Evolutionary conservation across 2,329 filamentous ascomycete genomes (phyloP), one percentile per base, ranked within the genome.

Genomic region (Phoma herbarum): DNA sequence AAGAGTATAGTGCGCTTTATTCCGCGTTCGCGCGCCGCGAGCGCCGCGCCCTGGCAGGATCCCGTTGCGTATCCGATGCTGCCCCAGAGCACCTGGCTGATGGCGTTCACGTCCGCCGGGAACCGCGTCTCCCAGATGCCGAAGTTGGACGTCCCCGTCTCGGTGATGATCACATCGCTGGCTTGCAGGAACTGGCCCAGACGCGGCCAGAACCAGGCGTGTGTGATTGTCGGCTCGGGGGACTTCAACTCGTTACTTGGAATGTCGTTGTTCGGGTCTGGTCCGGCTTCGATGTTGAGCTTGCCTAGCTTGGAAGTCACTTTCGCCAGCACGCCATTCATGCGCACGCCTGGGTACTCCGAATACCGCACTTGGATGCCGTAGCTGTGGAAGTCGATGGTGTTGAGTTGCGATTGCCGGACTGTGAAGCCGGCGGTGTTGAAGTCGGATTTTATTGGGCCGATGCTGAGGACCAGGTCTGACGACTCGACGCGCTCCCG

Each of bases 141-240:
- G 75, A 96, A 94, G 79, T 93, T 94, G 57, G 92, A 83, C 0
- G 93, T 97, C 37, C 92, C 93, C 2, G 92, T 96, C 76, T 96
- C 93, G 0, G 92, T 94, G 49, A 96, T 85, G 53, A 97, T 82
- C 56, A 96, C 86, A 69, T 97, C 93, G 44, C 88, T 83, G 52
- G 88, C 81, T 52, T 84, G 82, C 10, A 96, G 79, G 82, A 90
- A 96, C 61, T 88, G 83, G 35, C 90, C 88, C 16, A 95, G 81
- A 37, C 85, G 85, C 0, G 90, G 90, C 91, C 92, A 96, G 75
- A 96, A 84, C 82, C 85, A 92, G 16, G 84, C 84, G 74, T 93
- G 90, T 10, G 84, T 88, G 72, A 93, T 90, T 41, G 77, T 72
- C 45, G 75, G 63, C 18, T 75, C 70, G 6, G 67, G 57, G 0